phyloP scores from a whole-genome alignment of 441 rosid genomes.

The Kokia cookei region DNA sequence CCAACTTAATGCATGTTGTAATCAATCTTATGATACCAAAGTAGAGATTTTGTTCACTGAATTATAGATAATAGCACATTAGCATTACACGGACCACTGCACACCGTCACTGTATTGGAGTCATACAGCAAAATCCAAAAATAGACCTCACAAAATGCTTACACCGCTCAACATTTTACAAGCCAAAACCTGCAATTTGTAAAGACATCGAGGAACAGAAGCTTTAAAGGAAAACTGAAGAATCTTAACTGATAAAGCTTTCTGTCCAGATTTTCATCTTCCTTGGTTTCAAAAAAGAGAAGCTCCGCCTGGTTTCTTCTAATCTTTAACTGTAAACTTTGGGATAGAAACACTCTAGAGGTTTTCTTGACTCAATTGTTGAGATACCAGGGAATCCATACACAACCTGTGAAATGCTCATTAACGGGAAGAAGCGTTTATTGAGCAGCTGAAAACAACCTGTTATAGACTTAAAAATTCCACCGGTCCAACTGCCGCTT shows the following conservation, averaged over 20 bases:
- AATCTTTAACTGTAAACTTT: not conserved
- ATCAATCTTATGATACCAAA: not conserved
- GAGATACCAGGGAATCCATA: not conserved
- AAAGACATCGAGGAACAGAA: not conserved
- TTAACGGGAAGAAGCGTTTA: not conserved
- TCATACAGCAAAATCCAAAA: not conserved
- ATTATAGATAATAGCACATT: not conserved
- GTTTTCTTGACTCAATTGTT: not conserved
- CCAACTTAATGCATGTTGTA: not conserved
- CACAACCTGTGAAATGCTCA: not conserved
- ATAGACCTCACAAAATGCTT: not conserved
- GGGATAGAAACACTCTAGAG: not conserved
- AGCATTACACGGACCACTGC: not conserved
- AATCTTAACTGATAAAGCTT: not conserved
- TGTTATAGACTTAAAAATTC: not conserved
- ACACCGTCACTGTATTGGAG: not conserved
- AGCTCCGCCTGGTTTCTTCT: not conserved
- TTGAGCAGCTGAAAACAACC: not conserved
- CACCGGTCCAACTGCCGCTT: slow-evolving; percentile 37
- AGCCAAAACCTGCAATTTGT: not conserved
- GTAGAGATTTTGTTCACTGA: not conserved
- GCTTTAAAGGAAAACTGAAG: not conserved
- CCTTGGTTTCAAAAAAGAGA: not conserved
- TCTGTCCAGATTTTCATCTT: not conserved
- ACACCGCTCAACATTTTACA: not conserved